A percentile compares a stretch with the other conserved stretches of the same genome.
phyloP scores from a whole-genome alignment of 2,329 filamentous ascomycete species.

The Fusarium cicatricum region DNA sequence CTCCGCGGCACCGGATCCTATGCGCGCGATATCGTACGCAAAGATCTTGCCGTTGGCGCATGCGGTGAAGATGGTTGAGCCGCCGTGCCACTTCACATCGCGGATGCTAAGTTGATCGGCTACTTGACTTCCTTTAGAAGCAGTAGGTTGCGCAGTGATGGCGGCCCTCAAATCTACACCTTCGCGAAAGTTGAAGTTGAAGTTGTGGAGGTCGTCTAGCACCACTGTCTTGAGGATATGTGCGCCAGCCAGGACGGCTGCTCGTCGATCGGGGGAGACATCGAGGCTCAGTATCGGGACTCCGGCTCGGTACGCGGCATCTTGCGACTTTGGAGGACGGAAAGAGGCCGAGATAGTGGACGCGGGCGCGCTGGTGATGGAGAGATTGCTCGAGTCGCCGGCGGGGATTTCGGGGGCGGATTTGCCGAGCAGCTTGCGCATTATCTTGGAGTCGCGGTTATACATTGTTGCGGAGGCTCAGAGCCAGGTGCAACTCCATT shows the following conservation, averaged over 20 bases:
- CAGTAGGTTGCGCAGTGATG: slow-evolving; percentile 57
- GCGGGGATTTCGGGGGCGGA: slow-evolving; percentile 56
- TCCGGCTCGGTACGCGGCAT: slow-evolving; percentile 60
- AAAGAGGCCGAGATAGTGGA: slow-evolving; percentile 50
- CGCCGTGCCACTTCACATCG: slow-evolving; percentile 66
- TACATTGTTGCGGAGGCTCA: slow-evolving; percentile 53
- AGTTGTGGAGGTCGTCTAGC: slow-evolving; percentile 56
- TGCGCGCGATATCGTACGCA: slow-evolving; percentile 65
- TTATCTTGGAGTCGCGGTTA: slow-evolving; percentile 63
- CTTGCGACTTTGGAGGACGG: slow-evolving; percentile 64
- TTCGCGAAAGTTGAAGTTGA: slow-evolving; percentile 58
- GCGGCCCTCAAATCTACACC: slow-evolving; percentile 65
- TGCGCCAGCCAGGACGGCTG: slow-evolving; percentile 64
- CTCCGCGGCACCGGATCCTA: slow-evolving; percentile 54
- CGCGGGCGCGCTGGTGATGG: slow-evolving; percentile 56
- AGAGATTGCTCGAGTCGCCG: slow-evolving; percentile 49
- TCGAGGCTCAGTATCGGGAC: slow-evolving; percentile 66
- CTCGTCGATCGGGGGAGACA: slow-evolving; percentile 63
- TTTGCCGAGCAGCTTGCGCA: slow-evolving; percentile 69
- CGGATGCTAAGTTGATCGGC: slow-evolving; percentile 70
- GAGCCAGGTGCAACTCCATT: slow-evolving; percentile 47
- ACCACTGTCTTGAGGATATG: slow-evolving; percentile 69
- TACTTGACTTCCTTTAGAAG: slow-evolving; percentile 50
- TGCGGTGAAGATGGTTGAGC: slow-evolving; percentile 67
- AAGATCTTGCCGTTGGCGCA: slow-evolving; percentile 72